These are phyloP conservation scores for Mollisiaceae sp. DNA, from an alignment of 2,329 filamentous ascomycete genomes.

Conservation along the genomic window DNA sequence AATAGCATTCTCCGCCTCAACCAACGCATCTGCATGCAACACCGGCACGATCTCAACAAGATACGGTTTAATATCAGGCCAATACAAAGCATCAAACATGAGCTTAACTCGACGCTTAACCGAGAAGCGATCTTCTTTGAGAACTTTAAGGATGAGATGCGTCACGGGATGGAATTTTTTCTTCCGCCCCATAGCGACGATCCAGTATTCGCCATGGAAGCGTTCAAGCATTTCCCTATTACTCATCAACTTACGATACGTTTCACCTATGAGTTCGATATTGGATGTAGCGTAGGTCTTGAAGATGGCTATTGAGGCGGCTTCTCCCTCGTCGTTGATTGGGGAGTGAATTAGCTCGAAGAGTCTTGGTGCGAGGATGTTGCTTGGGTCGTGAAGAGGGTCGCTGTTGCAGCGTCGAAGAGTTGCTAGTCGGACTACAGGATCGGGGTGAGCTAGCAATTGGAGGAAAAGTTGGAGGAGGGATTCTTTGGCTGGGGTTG, in stretches of 20 bases:
- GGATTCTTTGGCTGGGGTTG: neutral
- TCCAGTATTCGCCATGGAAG: slow-evolving; percentile 14
- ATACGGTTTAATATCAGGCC: slow-evolving; percentile 12
- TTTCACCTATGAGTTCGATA: slow-evolving; percentile 11
- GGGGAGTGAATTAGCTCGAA: slow-evolving; percentile 14
- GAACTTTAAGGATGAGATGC: slow-evolving; percentile 11
- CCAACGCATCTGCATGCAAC: slow-evolving; percentile 24
- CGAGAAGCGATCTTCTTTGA: slow-evolving; percentile 20
- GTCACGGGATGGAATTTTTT: slow-evolving; percentile 12
- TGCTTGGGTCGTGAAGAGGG: slow-evolving; percentile 14
- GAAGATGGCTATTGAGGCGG: slow-evolving; percentile 20
- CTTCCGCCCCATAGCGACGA: neutral
- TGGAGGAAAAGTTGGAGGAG: slow-evolving; percentile 9
- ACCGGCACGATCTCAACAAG: slow-evolving; percentile 19
- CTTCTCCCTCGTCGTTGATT: slow-evolving; percentile 12
- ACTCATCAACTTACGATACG: slow-evolving; percentile 14
- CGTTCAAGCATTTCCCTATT: slow-evolving; percentile 1
- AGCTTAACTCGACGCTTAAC: slow-evolving; percentile 17
- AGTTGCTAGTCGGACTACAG: slow-evolving; percentile 18
- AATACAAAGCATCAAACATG: slow-evolving; percentile 19
- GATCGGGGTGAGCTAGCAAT: slow-evolving; percentile 18
- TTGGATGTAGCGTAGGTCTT: slow-evolving; percentile 16
- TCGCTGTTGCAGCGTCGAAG: slow-evolving; percentile 12
- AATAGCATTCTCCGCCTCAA: neutral
- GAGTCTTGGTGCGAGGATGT: slow-evolving; percentile 16